Evolutionary conservation across 306 rosid species (phyloP), one percentile per base, ranked within the genome.

Genomic region (Begonia fuchsioides): DNA sequence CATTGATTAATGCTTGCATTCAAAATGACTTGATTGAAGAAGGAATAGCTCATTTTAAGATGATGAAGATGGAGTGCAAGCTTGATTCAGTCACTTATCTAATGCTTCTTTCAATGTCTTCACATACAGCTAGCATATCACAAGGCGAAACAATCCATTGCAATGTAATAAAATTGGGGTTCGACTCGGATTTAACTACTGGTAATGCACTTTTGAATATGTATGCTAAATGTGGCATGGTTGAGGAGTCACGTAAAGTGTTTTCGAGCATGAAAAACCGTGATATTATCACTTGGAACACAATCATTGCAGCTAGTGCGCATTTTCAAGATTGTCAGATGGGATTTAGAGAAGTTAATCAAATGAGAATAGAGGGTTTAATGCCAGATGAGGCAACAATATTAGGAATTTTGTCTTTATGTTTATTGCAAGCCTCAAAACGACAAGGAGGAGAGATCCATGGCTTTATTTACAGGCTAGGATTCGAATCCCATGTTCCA

Each of bases 381-480:
- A 43, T 54, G 44, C 69, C 65, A n/a, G 69, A 68, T 39, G 43
- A 5, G n/a, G 74, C 65, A 56, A 62, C 74, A 17, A 16, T 62
- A 49, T 32, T 68, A 54, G 69, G 65, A 15, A 62, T 62, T 20
- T 57, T 68, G 45, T 65, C 74, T 8, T 15, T 38, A 17, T 68
- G 69, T 53, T 62, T 69, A n/a, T 43, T 57, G 43, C 62, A 57
- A 11, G 61, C 69, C 13, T 61, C 61, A 5, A 55, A 48, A 51
- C 52, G 6, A 62, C 68, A 32, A 46, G 84, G 84, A 57, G 62
- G 71, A 66, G 87, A 76, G 74, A 69, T 71, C 44, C 82, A 83
- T 62, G 78, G 80, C 54, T 73, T 70, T 17, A 53, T 71, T 76
- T 69, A 55, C 38, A 57, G 65, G 57, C 58, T 59, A 11, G 78